A percentile compares a stretch with the other conserved stretches of the same genome.
Evolutionary conservation across 805 yeast species (phyloP).

Genomic region (Metschnikowia aberdeeniae): DNA sequence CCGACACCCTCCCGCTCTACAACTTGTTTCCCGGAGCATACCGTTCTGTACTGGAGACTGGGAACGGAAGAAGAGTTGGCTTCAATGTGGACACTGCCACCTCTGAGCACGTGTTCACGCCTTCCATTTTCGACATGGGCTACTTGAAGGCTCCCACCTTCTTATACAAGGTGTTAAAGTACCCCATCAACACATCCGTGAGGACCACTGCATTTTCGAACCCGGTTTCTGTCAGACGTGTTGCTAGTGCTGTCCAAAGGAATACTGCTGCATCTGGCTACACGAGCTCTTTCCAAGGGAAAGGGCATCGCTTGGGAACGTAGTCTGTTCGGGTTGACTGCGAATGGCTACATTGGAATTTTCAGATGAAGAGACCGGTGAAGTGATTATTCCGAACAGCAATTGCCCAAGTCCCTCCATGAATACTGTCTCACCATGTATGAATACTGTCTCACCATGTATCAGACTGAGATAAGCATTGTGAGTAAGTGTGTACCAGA

Average conservation of each 20-base stretch:
- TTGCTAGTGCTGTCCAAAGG: conserved; percentile 2
- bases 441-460: no score
- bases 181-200: conserved; percentile 23
- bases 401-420: no score
- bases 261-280: conserved; percentile 2
- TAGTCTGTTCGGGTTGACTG: background rate
- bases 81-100: conserved; percentile 14
- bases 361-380: background rate
- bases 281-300: conserved; percentile 26
- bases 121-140: conserved; percentile 47
- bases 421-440: no score
- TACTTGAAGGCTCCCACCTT: conserved; percentile 53
- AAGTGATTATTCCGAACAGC: no score
- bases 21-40: conserved; percentile 35
- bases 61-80: conserved; percentile 27
- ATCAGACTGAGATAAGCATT: no score
- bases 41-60: conserved; percentile 5
- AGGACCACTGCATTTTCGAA: conserved; percentile 28
- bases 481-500: no score
- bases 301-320: conserved; percentile 35
- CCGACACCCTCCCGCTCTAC: conserved; percentile 44
- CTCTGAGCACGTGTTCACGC: conserved; percentile 10
- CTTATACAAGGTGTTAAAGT: conserved; percentile 29
- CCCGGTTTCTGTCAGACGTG: conserved; percentile 5
- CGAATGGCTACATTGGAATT: background rate